phyloP scores from a whole-genome alignment of 495 filamentous ascomycete species.

The Aspergillus nidulans region DNA sequence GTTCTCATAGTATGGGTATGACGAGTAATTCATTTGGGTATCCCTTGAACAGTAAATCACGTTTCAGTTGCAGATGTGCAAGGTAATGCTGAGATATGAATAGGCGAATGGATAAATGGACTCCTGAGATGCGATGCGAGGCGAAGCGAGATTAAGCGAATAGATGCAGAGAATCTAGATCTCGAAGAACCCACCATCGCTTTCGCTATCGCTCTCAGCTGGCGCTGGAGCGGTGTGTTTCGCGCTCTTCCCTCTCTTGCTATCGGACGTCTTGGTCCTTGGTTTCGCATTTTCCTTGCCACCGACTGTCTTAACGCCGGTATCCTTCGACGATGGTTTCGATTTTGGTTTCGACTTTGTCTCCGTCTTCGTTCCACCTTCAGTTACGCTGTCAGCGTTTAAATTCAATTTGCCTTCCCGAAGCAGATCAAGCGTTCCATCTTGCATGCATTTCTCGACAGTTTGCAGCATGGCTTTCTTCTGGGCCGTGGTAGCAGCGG shows the following conservation, averaged over 20 bases:
- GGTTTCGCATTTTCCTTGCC: conserved; percentile 12
- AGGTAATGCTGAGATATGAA: conserved; percentile 3
- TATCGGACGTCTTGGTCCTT: conserved; percentile 11
- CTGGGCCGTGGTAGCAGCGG: conserved; percentile 17
- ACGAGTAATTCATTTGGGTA: conserved; percentile 19
- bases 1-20: neutral
- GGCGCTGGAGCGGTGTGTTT: conserved; percentile 10
- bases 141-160: too few relatives aligned
- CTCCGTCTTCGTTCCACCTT: conserved; percentile 1
- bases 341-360: neutral
- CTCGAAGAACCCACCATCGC: conserved; percentile 56
- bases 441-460: conserved; percentile 64
- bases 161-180: conserved; percentile 13
- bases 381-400: conserved; percentile 3
- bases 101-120: conserved; percentile 11
- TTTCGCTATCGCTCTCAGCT: conserved; percentile 37
- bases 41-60: conserved; percentile 1
- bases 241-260: conserved; percentile 15
- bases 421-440: conserved; percentile 57
- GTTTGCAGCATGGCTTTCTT: conserved; percentile 63
- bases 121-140: conserved; percentile 22
- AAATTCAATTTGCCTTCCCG: conserved; percentile 43
- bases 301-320: conserved; percentile 1
- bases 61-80: neutral
- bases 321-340: neutral